Base-by-base conservation (phyloP, 106 monocot genomes). In the Acorus calamus region DNA sequence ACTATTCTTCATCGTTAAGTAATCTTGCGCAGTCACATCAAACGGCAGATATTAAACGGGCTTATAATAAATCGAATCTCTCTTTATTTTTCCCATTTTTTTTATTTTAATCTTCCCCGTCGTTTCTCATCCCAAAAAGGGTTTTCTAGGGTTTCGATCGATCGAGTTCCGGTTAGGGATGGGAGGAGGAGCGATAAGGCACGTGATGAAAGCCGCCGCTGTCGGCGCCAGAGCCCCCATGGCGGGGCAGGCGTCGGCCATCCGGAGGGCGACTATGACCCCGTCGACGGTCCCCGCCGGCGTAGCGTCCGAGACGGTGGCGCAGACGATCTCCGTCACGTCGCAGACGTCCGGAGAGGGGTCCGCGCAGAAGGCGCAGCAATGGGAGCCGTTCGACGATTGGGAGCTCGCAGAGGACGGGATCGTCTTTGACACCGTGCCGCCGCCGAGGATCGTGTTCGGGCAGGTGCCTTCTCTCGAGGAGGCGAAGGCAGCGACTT, bases 151-250 rank as follows among this genome's bases (percentile, higher is more conserved):
- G 28, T 28, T 28, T 28, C 28, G 28, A 28, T 28, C 28, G 28
- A 28, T 28, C 28, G 28, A 28, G 28, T 28, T 28, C 0, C 28
- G 28, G 28, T 28, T 0, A 42, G 52, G 45, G 42, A 86, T 86
- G 86, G 83, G 86, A 9, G 86, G 86, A n/a, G 86, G 86, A 65
- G 77, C 55, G 14, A 60, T 87, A 8, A 66, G 77, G 53, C 74
- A 73, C 48, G 83, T 74, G 13, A 76, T 69, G 48, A 83, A 77
- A 64, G 83, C 73, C 55, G 82, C 71, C 6, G 64, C 51, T 5
- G 8, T 58, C 44, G 43, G 69, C 28, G 75, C 60, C 10, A 13
- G 68, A 41, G 59, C 61, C 43, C 48, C 71, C 50, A 47, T 52
- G 2, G 66, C 44, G 59, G 14, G 52, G 50, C 12, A 64, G 46